Evolutionary conservation across 192 early-diverging fungal species (phyloP).

Genomic region (Backusella tuberculispora): DNA sequence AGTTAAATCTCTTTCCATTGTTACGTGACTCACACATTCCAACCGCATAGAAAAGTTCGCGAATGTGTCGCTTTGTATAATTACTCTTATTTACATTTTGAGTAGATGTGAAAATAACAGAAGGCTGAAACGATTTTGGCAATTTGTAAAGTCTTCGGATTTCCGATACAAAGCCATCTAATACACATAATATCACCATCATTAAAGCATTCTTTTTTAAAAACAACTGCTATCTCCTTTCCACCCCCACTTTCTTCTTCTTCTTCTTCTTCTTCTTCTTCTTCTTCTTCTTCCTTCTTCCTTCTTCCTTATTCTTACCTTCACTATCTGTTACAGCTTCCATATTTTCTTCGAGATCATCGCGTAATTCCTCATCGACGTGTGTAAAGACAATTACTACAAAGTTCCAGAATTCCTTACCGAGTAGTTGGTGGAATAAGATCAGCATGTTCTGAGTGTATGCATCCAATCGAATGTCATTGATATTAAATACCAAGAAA

Average conservation of each 20-base stretch:
- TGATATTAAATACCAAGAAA: constrained; percentile 55
- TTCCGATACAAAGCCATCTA: constrained; percentile 53
- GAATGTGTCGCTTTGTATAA: constrained; percentile 51
- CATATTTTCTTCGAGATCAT: constrained; percentile 51
- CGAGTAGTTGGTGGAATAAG: constrained; percentile 50
- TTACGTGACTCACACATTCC: constrained; percentile 42
- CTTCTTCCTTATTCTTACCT: constrained; percentile 15
- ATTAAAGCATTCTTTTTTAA: not conserved
- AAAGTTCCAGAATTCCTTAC: constrained; percentile 58
- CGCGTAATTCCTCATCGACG: constrained; percentile 51
- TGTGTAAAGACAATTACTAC: constrained; percentile 58
- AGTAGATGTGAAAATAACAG: constrained; percentile 52
- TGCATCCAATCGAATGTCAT: constrained; percentile 57
- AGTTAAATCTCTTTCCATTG: constrained; percentile 48
- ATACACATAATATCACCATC: not conserved
- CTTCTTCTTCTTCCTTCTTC: not conserved
- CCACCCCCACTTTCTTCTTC: not conserved
- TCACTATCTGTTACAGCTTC: constrained; percentile 46
- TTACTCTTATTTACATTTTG: constrained; percentile 45
- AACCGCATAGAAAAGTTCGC: constrained; percentile 52
- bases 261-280: not conserved
- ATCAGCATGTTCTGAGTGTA: constrained; percentile 58
- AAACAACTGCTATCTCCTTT: not conserved
- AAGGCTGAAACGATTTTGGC: constrained; percentile 42
- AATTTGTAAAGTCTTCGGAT: constrained; percentile 50